Base-by-base conservation (phyloP, 2,329 filamentous ascomycete species). In the Ramularia collo-cygni region DNA sequence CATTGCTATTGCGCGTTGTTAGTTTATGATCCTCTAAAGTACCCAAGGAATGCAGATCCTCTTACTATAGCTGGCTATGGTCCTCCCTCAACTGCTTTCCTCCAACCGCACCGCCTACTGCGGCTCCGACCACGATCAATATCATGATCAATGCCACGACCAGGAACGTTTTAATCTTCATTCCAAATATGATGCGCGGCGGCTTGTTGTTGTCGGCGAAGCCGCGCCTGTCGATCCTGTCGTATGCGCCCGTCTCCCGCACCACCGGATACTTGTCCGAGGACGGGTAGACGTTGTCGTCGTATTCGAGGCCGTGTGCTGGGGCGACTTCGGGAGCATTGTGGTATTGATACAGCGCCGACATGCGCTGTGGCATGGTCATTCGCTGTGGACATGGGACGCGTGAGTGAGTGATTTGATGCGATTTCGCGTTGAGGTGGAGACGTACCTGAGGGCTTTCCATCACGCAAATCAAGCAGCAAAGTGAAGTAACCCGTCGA, bases 301-400 rank as follows among this genome's bases (percentile, higher is more conserved):
- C 60, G 56, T 62, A 63, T 42, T 63, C 60, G 33, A 63, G 50
- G 40, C 60, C 60, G 40, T 62, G 57, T 17, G 59, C 60, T 7
- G 60, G 60, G n/a, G 60, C 57, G 36, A 63, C 59, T 45, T 63
- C 60, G 18, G 60, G 60, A 10, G 60, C 60, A 43, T 62, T 62
- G 57, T 63, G 60, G 45, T 62, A 63, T 52, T 63, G 59, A 46
- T 63, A 63, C 16, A 62, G 44, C 29, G 57, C 56, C 21, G 59
- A 61, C n/a, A 61, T 51, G 26, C 57, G 56, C 31, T 53, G 48
- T 6, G 48, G 55, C 15, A 19, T 9, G 13, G 13, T 9, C 35
- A 48, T 44, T 42, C 39, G 43, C 48, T 51, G 42, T n/a, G 12
- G 38, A 37, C 30, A 31, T 37, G 27, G 19, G 14, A 27, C 8